phyloP scores from a whole-genome alignment of 441 rosid genomes.

The Pelargonium citronellum region DNA sequence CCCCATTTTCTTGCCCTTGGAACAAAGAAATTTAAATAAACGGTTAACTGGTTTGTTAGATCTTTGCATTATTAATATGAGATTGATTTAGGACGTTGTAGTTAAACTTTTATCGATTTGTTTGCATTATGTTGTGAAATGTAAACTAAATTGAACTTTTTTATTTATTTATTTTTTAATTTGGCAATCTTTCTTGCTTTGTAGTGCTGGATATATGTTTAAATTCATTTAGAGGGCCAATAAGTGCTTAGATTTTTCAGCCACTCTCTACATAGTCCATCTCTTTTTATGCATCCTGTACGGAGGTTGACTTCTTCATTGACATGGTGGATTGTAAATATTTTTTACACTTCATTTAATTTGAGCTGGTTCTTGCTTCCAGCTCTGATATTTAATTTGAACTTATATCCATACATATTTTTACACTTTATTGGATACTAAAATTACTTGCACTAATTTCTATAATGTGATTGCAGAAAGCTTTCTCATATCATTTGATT shows the following conservation, averaged over 20 bases:
- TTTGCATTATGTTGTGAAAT: not conserved
- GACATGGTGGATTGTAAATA: conserved; percentile 93
- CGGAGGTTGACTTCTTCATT: conserved; percentile 93
- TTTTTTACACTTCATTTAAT: conserved; percentile 33
- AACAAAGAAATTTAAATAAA: too few species aligned
- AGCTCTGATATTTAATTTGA: too few species aligned
- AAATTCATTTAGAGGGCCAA: conserved; percentile 83
- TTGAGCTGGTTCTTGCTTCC: too few species aligned
- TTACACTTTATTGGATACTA: too few species aligned
- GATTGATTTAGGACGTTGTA: too few species aligned
- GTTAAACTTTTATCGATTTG: not conserved
- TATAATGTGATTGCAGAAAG: too few species aligned
- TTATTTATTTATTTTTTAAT: not conserved
- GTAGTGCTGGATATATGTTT: conserved; percentile 71
- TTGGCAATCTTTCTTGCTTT: conserved; percentile 6
- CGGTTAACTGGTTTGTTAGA: too few species aligned
- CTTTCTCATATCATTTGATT: too few species aligned
- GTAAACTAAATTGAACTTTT: not conserved
- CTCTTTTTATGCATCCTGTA: conserved; percentile 61
- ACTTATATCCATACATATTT: too few species aligned
- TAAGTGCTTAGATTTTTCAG: conserved; percentile 86
- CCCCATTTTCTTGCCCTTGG: too few species aligned
- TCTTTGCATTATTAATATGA: too few species aligned
- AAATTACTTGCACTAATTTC: too few species aligned
- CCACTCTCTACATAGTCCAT: conserved; percentile 72